Evolutionary conservation across 345 rosid genomes (phyloP), one percentile per base, ranked within the genome.

Genomic region (Theobroma cacao): DNA sequence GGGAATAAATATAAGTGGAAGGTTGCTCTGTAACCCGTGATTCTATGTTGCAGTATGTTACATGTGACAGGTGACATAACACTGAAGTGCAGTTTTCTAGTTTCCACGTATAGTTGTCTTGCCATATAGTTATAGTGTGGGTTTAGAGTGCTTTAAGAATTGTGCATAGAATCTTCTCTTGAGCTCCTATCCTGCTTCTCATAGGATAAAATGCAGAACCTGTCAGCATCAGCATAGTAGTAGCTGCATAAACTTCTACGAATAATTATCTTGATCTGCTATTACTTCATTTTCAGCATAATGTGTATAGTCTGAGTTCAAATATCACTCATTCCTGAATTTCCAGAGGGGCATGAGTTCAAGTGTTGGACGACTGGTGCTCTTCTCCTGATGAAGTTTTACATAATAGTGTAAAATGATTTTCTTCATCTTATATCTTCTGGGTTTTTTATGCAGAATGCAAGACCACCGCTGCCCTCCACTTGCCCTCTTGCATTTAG

Each of bases 391-490:
- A 38, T 26, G 7, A 24, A 0, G 34, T 59, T 12, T 24, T 59
- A 59, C 4, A 33, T 31, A 31, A 9, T 30, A 62, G 26, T 33
- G 6, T 36, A 8, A n/a, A 65, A 7, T 63, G 43, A 65, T 65
- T 65, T 38, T 65, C 15, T 38, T 26, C 47, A 34, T 65, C 47
- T 50, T 24, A 55, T 22, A 15, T 56, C 31, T 24, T 56, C 22
- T 55, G 8, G 65, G 52, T 56, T 55, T 56, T 55, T 74, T 26
- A 53, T 77, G 85, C 90, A 92, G 93, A 89, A 92, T 74, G 91
- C 92, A 10, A 89, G 97, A 68, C 93, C 97, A 8, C 94, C 88
- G 59, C 77, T 92, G 38, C 94, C 93, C 31, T 80, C 87, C 0
- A 68, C 81, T 30, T 89, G 94, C 56, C 97, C 94, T 0, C 48